Evolutionary conservation across 805 yeast species (phyloP), one percentile per base, ranked within the genome.

Genomic region (Kockiozyma suomiensis): DNA sequence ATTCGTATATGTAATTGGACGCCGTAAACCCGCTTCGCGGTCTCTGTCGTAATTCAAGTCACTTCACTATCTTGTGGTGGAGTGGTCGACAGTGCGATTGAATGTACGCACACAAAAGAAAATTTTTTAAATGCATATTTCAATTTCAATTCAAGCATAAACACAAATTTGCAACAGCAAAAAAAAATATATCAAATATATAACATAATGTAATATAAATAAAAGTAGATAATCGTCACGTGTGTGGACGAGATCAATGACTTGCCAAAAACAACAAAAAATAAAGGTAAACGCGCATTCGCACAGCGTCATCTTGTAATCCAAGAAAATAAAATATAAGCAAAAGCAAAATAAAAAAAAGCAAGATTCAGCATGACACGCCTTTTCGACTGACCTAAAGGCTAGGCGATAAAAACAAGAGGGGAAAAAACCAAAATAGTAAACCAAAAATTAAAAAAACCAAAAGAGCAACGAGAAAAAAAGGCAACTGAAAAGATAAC

Each of bases 1-100:
- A 10, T 38, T 38, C 26, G 15, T 38, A 17, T 7, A n/a, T 47
- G 23, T 13, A 28, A 32, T 33, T 40, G 53, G n/a, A 61, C 30
- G 19, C 54, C 46, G 33, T 61, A 61, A 25, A 54, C 40, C 6
- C 56, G 41, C 25, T 40, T 52, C 4, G 62, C 65, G 26, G 58
- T 61, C 17, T 30, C 54, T 3, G 50, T 32, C 23, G 65, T 61
- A 12, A 54, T 46, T n/a, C 37, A 26, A n/a, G n/a, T n/a, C n/a
- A n/a, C n/a, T n/a, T n/a, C n/a, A n/a, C n/a, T n/a, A n/a, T n/a
- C n/a, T n/a, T n/a, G n/a, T n/a, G n/a, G n/a, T n/a, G n/a, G n/a
- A n/a, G n/a, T n/a, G n/a, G n/a, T n/a, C n/a, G n/a, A n/a, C n/a
- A n/a, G n/a, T n/a, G n/a, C n/a, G n/a, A n/a, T n/a, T n/a, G n/a